Conservation (phyloP, 345 rosid species). For the Corymbia maculata region DNA sequence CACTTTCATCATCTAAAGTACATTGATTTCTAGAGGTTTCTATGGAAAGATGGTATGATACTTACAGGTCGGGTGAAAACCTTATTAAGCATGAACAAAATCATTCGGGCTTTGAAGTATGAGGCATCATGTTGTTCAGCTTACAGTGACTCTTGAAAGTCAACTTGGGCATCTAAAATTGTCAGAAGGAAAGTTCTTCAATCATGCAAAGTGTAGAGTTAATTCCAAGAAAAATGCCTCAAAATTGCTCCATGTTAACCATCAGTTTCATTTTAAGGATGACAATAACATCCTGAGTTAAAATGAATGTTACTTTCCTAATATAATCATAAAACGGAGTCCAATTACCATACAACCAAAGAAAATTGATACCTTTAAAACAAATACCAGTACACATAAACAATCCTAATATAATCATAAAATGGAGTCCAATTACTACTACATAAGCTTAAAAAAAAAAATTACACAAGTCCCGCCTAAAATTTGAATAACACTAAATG, state of each 20-base stretch:
- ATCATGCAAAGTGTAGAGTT: background rate
- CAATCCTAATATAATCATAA: too few relatives aligned
- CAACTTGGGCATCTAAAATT: background rate
- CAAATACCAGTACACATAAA: too few relatives aligned
- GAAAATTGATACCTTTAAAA: too few relatives aligned
- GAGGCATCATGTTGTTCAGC: background rate
- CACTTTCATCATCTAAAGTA: background rate
- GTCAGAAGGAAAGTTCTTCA: too few relatives aligned
- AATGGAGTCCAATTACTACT: background rate
- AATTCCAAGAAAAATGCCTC: background rate
- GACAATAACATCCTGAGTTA: background rate
- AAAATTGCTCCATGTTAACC: background rate
- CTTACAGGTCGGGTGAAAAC: rapidly evolving
- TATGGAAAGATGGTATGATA: background rate
- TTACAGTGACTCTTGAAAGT: background rate
- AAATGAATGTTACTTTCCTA: background rate
- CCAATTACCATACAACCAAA: too few relatives aligned
- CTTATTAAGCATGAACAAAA: background rate
- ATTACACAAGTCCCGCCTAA: background rate
- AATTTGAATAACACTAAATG: background rate
- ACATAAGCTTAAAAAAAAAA: too few relatives aligned
- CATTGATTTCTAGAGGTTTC: background rate
- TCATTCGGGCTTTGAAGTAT: background rate
- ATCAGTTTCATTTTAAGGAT: background rate
- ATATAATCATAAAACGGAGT: background rate